Evolutionary conservation across 306 rosid genomes (phyloP).

Genomic region (Dalbergia oliveri): DNA sequence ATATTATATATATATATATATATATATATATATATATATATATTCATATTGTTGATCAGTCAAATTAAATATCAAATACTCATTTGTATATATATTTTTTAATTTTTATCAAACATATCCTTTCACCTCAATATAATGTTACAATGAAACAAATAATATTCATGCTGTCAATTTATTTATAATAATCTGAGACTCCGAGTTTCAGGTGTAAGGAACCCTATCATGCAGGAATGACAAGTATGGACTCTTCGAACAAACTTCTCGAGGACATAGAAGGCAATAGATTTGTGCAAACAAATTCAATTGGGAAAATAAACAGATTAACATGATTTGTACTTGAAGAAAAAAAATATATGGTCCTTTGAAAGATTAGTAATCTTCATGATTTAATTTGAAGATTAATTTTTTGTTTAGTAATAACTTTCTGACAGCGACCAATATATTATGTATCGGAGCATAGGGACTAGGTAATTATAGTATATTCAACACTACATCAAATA

Average conservation of each 20-base stretch:
- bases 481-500: background rate
- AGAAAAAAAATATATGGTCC: background rate
- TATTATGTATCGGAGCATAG: background rate
- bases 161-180: background rate
- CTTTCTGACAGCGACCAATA: conserved; percentile 10
- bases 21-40: background rate
- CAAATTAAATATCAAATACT: background rate
- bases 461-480: conserved; percentile 13
- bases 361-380: conserved; percentile 20
- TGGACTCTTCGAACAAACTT: conserved; percentile 34
- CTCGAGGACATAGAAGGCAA: conserved; percentile 11
- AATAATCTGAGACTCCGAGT: background rate
- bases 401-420: background rate
- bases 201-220: background rate
- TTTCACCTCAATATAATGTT: background rate
- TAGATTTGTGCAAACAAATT: conserved; percentile 38
- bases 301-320: conserved; percentile 36
- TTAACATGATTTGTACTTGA: conserved; percentile 28
- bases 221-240: conserved; percentile 39
- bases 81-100: too few species aligned
- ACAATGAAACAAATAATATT: background rate
- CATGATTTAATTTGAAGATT: conserved; percentile 4
- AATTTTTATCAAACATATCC: too few species aligned
- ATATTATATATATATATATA: background rate
- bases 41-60: background rate